Evolutionary conservation across 2,329 filamentous ascomycete genomes (phyloP).

Genomic region (Verticillium isaacii): DNA sequence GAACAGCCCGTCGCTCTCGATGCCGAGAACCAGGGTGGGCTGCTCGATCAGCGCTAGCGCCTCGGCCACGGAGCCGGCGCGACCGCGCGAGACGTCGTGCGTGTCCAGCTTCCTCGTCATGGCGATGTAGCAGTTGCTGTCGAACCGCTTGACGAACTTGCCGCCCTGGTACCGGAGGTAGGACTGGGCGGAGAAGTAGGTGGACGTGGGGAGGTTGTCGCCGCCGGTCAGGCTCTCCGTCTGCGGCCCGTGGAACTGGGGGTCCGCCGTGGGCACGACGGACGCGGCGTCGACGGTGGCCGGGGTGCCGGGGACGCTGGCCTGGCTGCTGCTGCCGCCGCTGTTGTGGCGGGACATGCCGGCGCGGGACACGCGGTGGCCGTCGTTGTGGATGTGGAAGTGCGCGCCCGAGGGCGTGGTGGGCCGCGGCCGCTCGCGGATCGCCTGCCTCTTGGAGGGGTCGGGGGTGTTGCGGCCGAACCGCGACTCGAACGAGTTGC

Average conservation of each 20-base stretch:
- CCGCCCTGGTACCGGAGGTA: conserved; percentile 94
- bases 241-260: conserved; percentile 66
- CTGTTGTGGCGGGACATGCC: conserved; percentile 44
- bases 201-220: conserved; percentile 54
- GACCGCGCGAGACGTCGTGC: conserved; percentile 83
- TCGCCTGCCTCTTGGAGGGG: conserved; percentile 75
- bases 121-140: conserved; percentile 98
- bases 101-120: conserved; percentile 98
- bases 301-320: neutral
- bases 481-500: conserved; percentile 92
- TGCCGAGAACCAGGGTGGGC: conserved; percentile 85
- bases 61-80: conserved; percentile 62
- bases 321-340: conserved; percentile 12
- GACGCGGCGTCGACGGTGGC: conserved; percentile 1
- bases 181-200: conserved; percentile 97
- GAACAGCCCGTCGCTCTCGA: conserved; percentile 93
- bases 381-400: conserved; percentile 79
- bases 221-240: conserved; percentile 40
- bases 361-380: conserved; percentile 59
- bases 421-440: conserved; percentile 61
- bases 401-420: conserved; percentile 65
- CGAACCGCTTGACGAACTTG: conserved; percentile 96
- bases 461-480: conserved; percentile 94
- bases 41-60: conserved; percentile 81
- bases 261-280: conserved; percentile 41